Evolutionary conservation across 768 basidiomycete genomes (phyloP).

Genomic region (Termitomyces sp.): DNA sequence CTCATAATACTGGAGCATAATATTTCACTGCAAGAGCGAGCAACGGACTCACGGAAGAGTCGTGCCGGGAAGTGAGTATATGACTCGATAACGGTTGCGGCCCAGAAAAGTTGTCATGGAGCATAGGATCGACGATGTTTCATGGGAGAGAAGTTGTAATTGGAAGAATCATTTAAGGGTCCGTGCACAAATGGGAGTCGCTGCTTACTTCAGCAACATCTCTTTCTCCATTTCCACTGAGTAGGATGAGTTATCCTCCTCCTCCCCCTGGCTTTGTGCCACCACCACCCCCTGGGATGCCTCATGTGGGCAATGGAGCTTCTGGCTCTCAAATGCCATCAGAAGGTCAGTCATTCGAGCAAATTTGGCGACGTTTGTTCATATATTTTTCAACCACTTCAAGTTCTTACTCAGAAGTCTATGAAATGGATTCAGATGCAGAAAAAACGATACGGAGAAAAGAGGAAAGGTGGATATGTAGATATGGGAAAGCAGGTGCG

Average conservation of each 20-base stretch:
- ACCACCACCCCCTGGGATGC: constrained; percentile 51
- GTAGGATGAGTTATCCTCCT: constrained; percentile 52
- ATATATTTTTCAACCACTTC: constrained; percentile 8
- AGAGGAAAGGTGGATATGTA: constrained; percentile 81
- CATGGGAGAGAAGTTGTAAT: not conserved
- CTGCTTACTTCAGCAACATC: constrained; percentile 37
- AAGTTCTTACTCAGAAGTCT: constrained; percentile 81
- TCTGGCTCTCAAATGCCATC: constrained; percentile 39
- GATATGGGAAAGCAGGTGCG: constrained; percentile 89
- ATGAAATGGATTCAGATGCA: constrained; percentile 97
- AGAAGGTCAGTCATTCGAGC: constrained; percentile 31
- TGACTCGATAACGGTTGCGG: not conserved
- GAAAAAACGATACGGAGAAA: constrained; percentile 87
- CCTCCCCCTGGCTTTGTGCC: constrained; percentile 49
- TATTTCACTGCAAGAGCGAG: not conserved
- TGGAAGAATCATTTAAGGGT: constrained; percentile 16
- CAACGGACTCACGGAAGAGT: not conserved
- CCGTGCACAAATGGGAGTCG: constrained; percentile 33
- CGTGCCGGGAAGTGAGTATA: not conserved
- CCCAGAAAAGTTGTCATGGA: not conserved
- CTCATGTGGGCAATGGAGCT: constrained; percentile 26
- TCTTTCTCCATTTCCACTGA: constrained; percentile 27
- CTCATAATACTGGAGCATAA: not conserved
- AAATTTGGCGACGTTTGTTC: constrained; percentile 12
- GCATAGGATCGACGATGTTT: not conserved